Conservation (phyloP, 1,139 yeast genomes). For the Hemisphaericaspora xylofermentans region DNA sequence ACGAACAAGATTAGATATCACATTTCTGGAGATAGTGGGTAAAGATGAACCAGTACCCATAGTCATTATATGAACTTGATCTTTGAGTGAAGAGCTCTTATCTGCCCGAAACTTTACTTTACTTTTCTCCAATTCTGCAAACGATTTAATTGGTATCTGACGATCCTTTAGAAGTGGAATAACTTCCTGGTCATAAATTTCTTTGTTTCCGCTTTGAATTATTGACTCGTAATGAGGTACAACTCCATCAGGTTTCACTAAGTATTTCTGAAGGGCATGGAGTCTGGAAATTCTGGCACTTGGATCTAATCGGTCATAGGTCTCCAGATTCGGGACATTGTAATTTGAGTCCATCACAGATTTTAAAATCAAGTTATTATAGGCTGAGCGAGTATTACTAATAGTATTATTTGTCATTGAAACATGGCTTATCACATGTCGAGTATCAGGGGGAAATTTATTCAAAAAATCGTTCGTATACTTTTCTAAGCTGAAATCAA, state of each 20-base stretch:
- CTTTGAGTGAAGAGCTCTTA: slow-evolving; percentile 28
- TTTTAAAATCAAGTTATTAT: slow-evolving; percentile 56
- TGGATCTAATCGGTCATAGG: slow-evolving; percentile 19
- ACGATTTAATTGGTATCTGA: slow-evolving; percentile 4
- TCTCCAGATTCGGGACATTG: slow-evolving; percentile 44
- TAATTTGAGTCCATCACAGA: slow-evolving; percentile 52
- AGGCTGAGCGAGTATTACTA: slow-evolving; percentile 55
- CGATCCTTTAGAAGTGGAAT: slow-evolving; percentile 22
- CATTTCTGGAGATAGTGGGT: slow-evolving; percentile 85
- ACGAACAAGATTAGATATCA: slow-evolving; percentile 72
- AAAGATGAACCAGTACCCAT: slow-evolving; percentile 94
- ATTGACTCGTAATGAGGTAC: slow-evolving; percentile 21
- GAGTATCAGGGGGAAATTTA: slow-evolving; percentile 49
- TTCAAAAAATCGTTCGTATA: slow-evolving; percentile 45
- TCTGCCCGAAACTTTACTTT: slow-evolving; percentile 14
- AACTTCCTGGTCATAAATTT: slow-evolving; percentile 44
- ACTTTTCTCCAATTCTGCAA: slow-evolving; percentile 6
- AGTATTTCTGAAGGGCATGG: slow-evolving; percentile 34
- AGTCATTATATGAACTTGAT: slow-evolving; percentile 69
- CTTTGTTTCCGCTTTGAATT: slow-evolving; percentile 34
- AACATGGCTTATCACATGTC: slow-evolving; percentile 72
- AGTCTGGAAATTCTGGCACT: slow-evolving; percentile 20
- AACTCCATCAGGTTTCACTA: slow-evolving; percentile 26
- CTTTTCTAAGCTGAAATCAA: slow-evolving; percentile 47
- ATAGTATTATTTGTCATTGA: slow-evolving; percentile 61